phyloP scores from a whole-genome alignment of 225 moss, liverwort and hornwort genomes.

The Sphagnum contortum region DNA sequence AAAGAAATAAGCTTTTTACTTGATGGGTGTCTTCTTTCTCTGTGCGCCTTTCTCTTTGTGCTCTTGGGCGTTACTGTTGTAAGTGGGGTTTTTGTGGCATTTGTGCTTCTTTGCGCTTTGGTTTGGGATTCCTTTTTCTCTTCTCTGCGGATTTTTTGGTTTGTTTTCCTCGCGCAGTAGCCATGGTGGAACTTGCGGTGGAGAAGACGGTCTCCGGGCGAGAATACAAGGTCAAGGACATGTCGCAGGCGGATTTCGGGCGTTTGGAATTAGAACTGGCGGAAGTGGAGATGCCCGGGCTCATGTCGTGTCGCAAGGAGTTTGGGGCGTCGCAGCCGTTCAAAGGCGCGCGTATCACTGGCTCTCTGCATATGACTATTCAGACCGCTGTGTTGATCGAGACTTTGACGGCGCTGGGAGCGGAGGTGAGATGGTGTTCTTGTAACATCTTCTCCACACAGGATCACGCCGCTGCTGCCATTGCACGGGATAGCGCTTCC shows the following conservation, averaged over 20 bases:
- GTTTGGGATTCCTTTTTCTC: no score
- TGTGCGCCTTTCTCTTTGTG: no score
- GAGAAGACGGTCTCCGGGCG: conserved; percentile 82
- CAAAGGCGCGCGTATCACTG: conserved; percentile 86
- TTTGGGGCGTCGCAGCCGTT: conserved; percentile 72
- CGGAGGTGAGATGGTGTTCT: conserved; percentile 93
- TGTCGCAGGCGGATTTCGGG: conserved; percentile 91
- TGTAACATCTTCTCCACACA: conserved; percentile 98
- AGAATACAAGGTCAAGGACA: conserved; percentile 87
- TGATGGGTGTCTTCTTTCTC: no score
- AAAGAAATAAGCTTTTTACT: no score
- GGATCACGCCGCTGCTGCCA: conserved; percentile 85
- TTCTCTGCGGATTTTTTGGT: no score
- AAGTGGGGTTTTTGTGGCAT: no score
- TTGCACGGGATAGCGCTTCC: conserved; percentile 83
- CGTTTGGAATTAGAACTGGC: conserved; percentile 92
- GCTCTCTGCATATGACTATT: conserved; percentile 93
- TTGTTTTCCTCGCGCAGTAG: no score
- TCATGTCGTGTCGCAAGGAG: conserved; percentile 72
- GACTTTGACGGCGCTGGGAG: conserved; percentile 78
- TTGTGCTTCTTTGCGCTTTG: no score
- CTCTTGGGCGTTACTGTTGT: no score
- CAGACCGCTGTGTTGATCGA: conserved; percentile 92
- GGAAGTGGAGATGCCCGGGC: conserved; percentile 91
- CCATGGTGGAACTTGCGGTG: conserved; percentile 54